phyloP scores from a whole-genome alignment of 352 stramenopile genomes.

The Phytopythium litorale region DNA sequence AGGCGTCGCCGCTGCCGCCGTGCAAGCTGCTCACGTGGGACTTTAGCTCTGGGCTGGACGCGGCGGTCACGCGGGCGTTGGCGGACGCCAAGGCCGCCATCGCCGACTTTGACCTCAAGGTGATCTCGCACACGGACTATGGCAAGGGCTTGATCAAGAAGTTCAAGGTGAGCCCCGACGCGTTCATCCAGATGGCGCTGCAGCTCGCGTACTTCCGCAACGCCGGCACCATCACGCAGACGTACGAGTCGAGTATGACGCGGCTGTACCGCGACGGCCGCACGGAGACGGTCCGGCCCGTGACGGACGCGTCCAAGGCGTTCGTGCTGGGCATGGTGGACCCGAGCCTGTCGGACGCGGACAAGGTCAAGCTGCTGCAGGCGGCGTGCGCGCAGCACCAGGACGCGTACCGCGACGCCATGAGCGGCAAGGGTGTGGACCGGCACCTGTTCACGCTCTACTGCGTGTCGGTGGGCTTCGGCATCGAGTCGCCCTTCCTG shows the following conservation, averaged over 20 bases:
- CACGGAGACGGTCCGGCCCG: slow-evolving; percentile 91
- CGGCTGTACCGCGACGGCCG: slow-evolving; percentile 94
- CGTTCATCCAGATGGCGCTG: slow-evolving; percentile 95
- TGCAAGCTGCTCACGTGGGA: slow-evolving; percentile 63
- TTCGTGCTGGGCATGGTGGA: slow-evolving; percentile 89
- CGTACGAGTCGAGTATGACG: slow-evolving; percentile 97
- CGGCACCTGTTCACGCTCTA: slow-evolving; percentile 96
- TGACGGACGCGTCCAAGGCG: slow-evolving; percentile 86
- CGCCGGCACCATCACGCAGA: slow-evolving; percentile 91
- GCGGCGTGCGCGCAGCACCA: slow-evolving; percentile 89
- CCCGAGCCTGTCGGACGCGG: slow-evolving; percentile 51
- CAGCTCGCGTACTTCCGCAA: slow-evolving; percentile 96
- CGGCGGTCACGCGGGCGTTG: slow-evolving; percentile 50
- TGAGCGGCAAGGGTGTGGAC: slow-evolving; percentile 92
- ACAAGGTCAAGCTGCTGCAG: slow-evolving; percentile 86
- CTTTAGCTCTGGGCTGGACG: slow-evolving; percentile 46
- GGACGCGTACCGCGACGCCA: slow-evolving; percentile 88
- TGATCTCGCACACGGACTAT: slow-evolving; percentile 87
- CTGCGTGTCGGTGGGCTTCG: slow-evolving; percentile 83
- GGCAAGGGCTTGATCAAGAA: slow-evolving; percentile 90
- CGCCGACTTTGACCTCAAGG: slow-evolving; percentile 86
- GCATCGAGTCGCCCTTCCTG: slow-evolving; percentile 86
- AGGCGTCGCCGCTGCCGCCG: slow-evolving; percentile 35
- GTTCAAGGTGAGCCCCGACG: slow-evolving; percentile 93
- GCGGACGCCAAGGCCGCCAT: slow-evolving; percentile 60